Conservation (phyloP, 805 yeast genomes). For the Allodekkera sacchari region DNA sequence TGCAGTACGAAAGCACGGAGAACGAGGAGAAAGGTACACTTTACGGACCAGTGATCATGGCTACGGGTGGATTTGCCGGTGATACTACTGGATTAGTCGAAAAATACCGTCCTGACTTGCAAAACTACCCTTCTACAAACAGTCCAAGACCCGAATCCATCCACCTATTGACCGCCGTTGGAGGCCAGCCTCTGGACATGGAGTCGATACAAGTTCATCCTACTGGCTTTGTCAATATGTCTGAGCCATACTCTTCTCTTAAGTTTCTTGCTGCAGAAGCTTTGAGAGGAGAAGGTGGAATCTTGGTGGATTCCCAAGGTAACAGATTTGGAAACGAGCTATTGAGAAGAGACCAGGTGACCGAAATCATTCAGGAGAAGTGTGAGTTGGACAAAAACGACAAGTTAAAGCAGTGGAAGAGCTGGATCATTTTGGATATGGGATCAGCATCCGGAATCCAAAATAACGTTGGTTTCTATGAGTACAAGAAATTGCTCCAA, state of each 20-base stretch:
- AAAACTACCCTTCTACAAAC: constrained; percentile 50
- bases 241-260: constrained; percentile 27
- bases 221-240: constrained; percentile 47
- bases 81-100: constrained; percentile 43
- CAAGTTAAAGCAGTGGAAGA: constrained; percentile 26
- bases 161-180: constrained; percentile 40
- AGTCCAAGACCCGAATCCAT: constrained; percentile 59
- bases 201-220: constrained; percentile 65
- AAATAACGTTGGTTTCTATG: constrained; percentile 49
- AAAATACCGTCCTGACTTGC: constrained; percentile 51
- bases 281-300: constrained; percentile 58
- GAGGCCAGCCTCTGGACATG: constrained; percentile 52
- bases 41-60: constrained; percentile 52
- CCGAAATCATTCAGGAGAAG: constrained; percentile 45
- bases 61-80: constrained; percentile 64
- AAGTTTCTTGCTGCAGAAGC: constrained; percentile 61
- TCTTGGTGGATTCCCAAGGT: constrained; percentile 37
- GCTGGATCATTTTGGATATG: constrained; percentile 41
- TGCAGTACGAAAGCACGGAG: constrained; percentile 22
- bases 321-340: constrained; percentile 54
- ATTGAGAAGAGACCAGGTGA: constrained; percentile 52
- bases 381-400: constrained; percentile 7
- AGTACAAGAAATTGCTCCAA: constrained; percentile 46
- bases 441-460: constrained; percentile 36
- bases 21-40: constrained; percentile 21